Base-by-base conservation (phyloP, 2,329 filamentous ascomycete species). In the Aspergillus hiratsukae region DNA sequence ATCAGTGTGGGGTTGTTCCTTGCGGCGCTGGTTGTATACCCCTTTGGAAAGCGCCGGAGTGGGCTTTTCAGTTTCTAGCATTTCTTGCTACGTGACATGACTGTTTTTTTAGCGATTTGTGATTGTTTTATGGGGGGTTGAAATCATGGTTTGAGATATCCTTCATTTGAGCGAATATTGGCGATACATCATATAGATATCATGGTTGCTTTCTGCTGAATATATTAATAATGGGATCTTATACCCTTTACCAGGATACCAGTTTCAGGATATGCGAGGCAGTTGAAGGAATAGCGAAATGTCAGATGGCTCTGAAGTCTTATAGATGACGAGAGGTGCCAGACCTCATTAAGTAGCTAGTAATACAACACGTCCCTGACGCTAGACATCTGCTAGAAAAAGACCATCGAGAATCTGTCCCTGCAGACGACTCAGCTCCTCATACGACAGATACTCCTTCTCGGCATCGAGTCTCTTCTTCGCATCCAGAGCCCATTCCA, bases 1-100 rank as follows among this genome's bases (percentile, higher is more conserved):
- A 76, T 75, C 54, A 74, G 71, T 2, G 72, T 75, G 6, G 73
- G 73, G 2, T 54, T 76, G 51, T 76, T 75, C 58, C 58, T 76
- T 60, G 72, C 72, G 35, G 71, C 72, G 31, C 55, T 75, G 59
- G 64, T 76, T 25, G 68, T 76, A 9, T 76, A 76, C 61, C 73
- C 73, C 14, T 62, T 69, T 58, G 72, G 72, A 10, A 75, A 75
- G 60, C 63, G 68, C 54, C 67, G 73, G 60, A 75, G 72, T 64
- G 73, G 72, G 5, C 53, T 75, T 41, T 75, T 75, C 53, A 75
- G 71, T 62, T 74, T 75, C 46, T 63, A 51, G 31, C 3, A 37
- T 29, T 14, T 8, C 6, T 37, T 37, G 5, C 14, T 17, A 37
- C 31, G 14, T 35, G 14, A 6, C 5, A 17, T 37, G 1, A 21